A percentile compares a stretch with the other conserved stretches of the same genome.
phyloP scores from a whole-genome alignment of 2,329 filamentous ascomycete genomes.

The Paradendryphiella salina region DNA sequence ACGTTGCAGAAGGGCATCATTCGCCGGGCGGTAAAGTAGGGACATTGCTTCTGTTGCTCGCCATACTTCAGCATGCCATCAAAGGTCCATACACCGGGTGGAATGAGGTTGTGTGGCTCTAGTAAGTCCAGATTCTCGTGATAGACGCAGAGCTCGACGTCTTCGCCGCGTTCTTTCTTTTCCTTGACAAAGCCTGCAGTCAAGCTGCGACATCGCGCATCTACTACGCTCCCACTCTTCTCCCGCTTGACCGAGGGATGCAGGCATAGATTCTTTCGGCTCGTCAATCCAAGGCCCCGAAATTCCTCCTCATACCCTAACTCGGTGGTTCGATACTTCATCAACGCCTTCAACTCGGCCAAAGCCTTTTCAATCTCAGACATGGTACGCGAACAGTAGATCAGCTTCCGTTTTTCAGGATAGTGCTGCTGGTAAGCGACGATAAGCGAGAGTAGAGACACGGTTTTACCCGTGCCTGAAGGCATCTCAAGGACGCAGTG shows the following conservation, averaged over 20 bases:
- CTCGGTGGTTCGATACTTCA: slow-evolving; percentile 90
- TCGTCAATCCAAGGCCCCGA: slow-evolving; percentile 85
- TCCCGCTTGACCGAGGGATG: slow-evolving; percentile 95
- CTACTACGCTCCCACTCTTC: slow-evolving; percentile 91
- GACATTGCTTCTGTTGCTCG: slow-evolving; percentile 94
- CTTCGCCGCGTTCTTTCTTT: slow-evolving; percentile 93
- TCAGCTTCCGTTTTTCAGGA: slow-evolving; percentile 90
- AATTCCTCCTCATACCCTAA: slow-evolving; percentile 94
- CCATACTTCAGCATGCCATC: slow-evolving; percentile 88
- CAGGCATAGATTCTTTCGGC: slow-evolving; percentile 94
- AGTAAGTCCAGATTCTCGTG: slow-evolving; percentile 97
- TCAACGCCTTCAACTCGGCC: slow-evolving; percentile 84
- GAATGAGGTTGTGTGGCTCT: slow-evolving; percentile 92
- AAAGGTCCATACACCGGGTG: slow-evolving; percentile 93
- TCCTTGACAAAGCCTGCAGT: slow-evolving; percentile 97
- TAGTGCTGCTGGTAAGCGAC: slow-evolving; percentile 95
- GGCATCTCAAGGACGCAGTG: slow-evolving; percentile 99
- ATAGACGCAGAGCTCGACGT: slow-evolving; percentile 91
- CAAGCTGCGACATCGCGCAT: slow-evolving; percentile 91
- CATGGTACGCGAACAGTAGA: slow-evolving; percentile 99
- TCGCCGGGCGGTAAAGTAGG: slow-evolving; percentile 91
- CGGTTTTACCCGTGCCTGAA: slow-evolving; percentile 96
- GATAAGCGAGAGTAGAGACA: slow-evolving; percentile 91
- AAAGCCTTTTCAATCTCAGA: slow-evolving; percentile 98
- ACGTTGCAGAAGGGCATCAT: slow-evolving; percentile 99